Base-by-base conservation (phyloP, 2,329 filamentous ascomycete genomes). In the Pyrenophora tritici-repentis region DNA sequence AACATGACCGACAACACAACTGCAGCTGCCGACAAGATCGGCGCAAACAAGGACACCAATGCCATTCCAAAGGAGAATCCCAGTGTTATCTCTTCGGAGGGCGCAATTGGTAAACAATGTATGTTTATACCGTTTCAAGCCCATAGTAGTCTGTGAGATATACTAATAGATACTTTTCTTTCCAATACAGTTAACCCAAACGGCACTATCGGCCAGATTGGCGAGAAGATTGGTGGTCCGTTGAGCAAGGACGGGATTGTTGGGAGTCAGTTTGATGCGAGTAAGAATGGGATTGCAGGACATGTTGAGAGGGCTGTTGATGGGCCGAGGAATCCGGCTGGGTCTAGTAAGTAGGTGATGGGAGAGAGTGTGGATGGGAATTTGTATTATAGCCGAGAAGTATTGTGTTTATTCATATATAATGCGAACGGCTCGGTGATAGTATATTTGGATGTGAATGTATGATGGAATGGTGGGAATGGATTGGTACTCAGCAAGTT, bases 201-300 rank as follows among this genome's bases (percentile, higher is more conserved):
- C 4, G 81, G 81, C 14, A 73, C 75, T 0, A 66, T 84, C n/a
- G 81, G 82, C 6, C 76, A 79, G 9, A 71, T 76, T 2, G 80
- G 77, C 0, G 73, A 82, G 65, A 76, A 75, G 51, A 71, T 84
- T 6, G 81, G 69, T 2, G 68, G 83, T 0, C 68, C 67, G 6
- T 63, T 72, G 7, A 59, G 53, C 53, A 81, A 81, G 58, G 78
- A 83, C 2, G 81, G 82, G 0, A 61, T 75, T 7, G 76, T 85
- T 47, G 82, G 82, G 16, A 80, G 79, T 48, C 80, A 83, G 55
- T 85, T 85, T 58, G 70, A 76, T 57, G 83, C 81, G 0, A 64
- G 75, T 0, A 78, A 81, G 37, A 81, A 81, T 14, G 75, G 73
- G 4, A 77, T 85, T 22, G 82, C 81, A 2, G 82, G 82, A 1